phyloP scores from a whole-genome alignment of 1,139 yeast genomes.

The Blastobotrys aristatus region DNA sequence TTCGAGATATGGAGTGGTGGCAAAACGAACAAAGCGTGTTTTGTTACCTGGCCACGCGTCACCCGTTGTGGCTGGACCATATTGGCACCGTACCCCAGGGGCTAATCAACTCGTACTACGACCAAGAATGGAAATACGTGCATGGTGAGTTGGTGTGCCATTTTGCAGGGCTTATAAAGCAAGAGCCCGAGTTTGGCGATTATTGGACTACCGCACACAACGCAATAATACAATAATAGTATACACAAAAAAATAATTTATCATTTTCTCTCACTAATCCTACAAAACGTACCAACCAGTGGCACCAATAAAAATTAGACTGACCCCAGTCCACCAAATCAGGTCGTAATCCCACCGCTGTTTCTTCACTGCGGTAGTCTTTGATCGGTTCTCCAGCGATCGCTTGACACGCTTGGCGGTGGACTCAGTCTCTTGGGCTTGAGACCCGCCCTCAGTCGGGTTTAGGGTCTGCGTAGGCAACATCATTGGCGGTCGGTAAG shows the following conservation, averaged over 20 bases:
- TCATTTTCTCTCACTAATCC: not conserved
- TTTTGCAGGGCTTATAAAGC: conserved; percentile 5
- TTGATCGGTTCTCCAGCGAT: conserved; percentile 70
- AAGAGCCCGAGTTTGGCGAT: not conserved
- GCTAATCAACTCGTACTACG: conserved; percentile 5
- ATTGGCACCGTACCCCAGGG: conserved; percentile 8
- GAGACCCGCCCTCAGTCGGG: conserved; percentile 51
- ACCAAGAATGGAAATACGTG: too few species aligned
- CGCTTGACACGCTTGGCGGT: conserved; percentile 28
- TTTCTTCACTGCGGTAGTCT: conserved; percentile 65
- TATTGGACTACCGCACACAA: not conserved
- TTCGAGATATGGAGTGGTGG: conserved; percentile 4
- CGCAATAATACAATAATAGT: not conserved
- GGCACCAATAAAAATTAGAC: conserved; percentile 41
- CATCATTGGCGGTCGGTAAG: conserved; percentile 93
- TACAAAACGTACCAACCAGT: conserved; percentile 33
- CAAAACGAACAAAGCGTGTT: conserved; percentile 1
- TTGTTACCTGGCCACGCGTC: not conserved
- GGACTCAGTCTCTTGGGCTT: conserved; percentile 20
- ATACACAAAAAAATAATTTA: not conserved
- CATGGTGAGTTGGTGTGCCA: conserved; percentile 5
- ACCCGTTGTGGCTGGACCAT: not conserved
- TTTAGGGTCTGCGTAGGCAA: conserved; percentile 87
- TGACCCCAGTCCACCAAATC: conserved; percentile 47
- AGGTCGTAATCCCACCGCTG: conserved; percentile 44